Base-by-base conservation (phyloP, 108 stramenopile genomes). In the Cyclotella cryptica region DNA sequence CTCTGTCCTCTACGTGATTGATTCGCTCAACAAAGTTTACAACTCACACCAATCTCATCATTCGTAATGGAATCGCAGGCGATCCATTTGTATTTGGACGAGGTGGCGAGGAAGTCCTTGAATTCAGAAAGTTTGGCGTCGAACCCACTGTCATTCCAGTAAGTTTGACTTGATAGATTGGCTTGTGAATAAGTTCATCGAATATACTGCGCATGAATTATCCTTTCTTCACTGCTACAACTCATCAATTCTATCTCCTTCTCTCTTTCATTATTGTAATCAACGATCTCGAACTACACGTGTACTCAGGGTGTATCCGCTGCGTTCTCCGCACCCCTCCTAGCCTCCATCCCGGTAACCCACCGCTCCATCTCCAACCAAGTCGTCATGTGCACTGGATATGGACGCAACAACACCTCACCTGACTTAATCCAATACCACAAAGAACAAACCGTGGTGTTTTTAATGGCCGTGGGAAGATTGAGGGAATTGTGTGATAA, bases 51-150 rank as follows among this genome's bases (percentile, higher is more conserved):
- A 9, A 9, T 35, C 1, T 41, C 55, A 26, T 45, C 43, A 17
- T 14, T 46, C 22, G n/a, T 65, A 46, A 24, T 29, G 44, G 19
- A 1, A 7, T 62, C n/a, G 18, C 59, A 72, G 98, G 98, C 4
- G 98, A 99, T 80, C 98, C 98, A 24, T 98, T 98, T 77, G 92
- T 99, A 5, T 99, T 98, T 81, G 98, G 98, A 19, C 65, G 98
- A 51, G 98, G 98, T 1, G 98, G 96, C 35, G 98, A 99, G 80
- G 98, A 99, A 85, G 90, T 99, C 0, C 60, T 97, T 11, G 88
- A 87, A 57, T 98, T 98, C 77, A 91, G 98, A 58, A 45, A 83
- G 9, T 90, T 84, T 63, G 96, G 96, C 19, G 86, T 97, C 3
- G 95, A 96, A 65, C 75, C 94, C 7, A 69, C 60, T 19, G 88